Evolutionary conservation across 768 basidiomycete genomes (phyloP).

Genomic region (Boletus rubropictus): DNA sequence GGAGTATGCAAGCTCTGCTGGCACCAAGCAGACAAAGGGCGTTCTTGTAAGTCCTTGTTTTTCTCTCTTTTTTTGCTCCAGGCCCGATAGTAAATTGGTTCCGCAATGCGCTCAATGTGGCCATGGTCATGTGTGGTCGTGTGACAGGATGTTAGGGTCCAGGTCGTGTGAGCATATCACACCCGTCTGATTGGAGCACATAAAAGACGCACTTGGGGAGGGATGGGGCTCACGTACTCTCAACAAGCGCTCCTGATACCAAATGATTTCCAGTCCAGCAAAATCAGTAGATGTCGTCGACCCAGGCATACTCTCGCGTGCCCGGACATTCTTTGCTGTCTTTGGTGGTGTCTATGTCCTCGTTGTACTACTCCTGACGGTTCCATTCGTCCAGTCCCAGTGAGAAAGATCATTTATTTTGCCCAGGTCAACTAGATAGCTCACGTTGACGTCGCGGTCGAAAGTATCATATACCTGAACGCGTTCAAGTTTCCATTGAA

Average conservation of each 20-base stretch:
- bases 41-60: neutral
- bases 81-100: neutral
- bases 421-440: constrained; percentile 12
- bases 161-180: constrained; percentile 9
- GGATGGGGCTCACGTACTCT: constrained; percentile 9
- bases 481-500: constrained; percentile 56
- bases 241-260: neutral
- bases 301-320: constrained; percentile 20
- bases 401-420: constrained; percentile 32
- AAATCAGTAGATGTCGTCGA: constrained; percentile 1
- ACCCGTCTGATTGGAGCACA: neutral
- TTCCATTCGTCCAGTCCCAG: constrained; percentile 69
- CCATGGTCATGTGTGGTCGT: constrained; percentile 12
- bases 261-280: constrained; percentile 8
- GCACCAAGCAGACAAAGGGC: neutral
- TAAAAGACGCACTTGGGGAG: constrained; percentile 1
- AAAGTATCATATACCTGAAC: constrained; percentile 61
- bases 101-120: neutral
- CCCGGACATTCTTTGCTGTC: constrained; percentile 33
- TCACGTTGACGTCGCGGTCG: constrained; percentile 17
- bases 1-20: neutral
- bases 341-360: constrained; percentile 50
- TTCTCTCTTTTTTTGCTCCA: neutral
- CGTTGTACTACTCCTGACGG: constrained; percentile 46
- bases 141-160: constrained; percentile 8